A percentile compares a stretch with the other conserved stretches of the same genome.
Conservation (phyloP, 148 eudicot genomes). For the Rhododendron griersonianum region DNA sequence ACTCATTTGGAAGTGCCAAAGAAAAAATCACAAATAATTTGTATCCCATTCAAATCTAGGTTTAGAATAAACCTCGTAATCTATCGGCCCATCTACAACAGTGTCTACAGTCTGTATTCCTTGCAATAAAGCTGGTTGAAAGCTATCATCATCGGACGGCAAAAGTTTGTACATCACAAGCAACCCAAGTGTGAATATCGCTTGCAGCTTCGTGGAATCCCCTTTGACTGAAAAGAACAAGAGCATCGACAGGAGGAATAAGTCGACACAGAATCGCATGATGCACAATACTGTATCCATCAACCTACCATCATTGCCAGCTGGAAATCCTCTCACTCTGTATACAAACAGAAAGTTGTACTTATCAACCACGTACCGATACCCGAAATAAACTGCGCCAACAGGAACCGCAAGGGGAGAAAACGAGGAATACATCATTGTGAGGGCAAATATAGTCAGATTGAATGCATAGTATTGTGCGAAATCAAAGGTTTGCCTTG, state of each 20-base stretch:
- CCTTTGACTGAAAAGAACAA: slow-evolving; percentile 86
- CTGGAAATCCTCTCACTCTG: slow-evolving; percentile 90
- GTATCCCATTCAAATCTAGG: slow-evolving; percentile 93
- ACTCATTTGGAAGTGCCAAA: not conserved
- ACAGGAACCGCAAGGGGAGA: slow-evolving; percentile 94
- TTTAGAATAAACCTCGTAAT: slow-evolving; percentile 83
- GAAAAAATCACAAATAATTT: slow-evolving; percentile 35
- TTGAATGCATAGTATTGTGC: slow-evolving; percentile 96
- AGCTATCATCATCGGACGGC: slow-evolving; percentile 62
- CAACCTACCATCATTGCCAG: slow-evolving; percentile 92
- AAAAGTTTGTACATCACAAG: slow-evolving; percentile 76
- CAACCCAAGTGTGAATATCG: slow-evolving; percentile 83
- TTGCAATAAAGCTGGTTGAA: slow-evolving; percentile 70
- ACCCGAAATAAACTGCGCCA: slow-evolving; percentile 89
- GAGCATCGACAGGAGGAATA: slow-evolving; percentile 81
- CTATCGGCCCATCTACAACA: slow-evolving; percentile 78
- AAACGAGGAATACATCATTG: slow-evolving; percentile 83
- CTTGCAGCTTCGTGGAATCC: slow-evolving; percentile 86
- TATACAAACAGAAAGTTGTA: slow-evolving; percentile 96
- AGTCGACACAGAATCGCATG: slow-evolving; percentile 90
- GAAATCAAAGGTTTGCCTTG: slow-evolving; percentile 88
- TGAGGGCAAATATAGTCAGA: slow-evolving; percentile 87
- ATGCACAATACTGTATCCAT: slow-evolving; percentile 80
- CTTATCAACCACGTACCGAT: slow-evolving; percentile 88
- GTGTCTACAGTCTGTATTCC: slow-evolving; percentile 69